Base-by-base conservation (phyloP, 441 rosid genomes). In the Erysimum cheiri region DNA sequence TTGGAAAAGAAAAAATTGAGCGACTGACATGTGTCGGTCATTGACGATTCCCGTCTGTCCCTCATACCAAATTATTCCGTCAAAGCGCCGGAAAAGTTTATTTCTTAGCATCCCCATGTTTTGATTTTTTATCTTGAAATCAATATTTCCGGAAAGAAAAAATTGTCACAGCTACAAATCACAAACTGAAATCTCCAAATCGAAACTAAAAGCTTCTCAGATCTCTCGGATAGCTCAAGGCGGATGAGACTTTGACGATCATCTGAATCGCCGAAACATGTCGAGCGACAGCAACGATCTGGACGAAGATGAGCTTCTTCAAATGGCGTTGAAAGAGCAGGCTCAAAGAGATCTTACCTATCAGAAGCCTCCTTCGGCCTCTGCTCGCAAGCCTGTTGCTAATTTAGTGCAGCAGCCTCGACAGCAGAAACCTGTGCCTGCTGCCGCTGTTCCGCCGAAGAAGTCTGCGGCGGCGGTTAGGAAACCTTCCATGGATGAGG, bases 281-380 rank as follows among this genome's bases (percentile, higher is more conserved):
- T 85, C 98, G 7, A 89, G 84, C 83, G 98, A 86, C 79, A 86
- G 98, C 82, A 92, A 87, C 41, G 88, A 73, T 65, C 61, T 70
- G 0, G 84, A 91, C 80, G 98, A 92, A 80, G 98, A 95, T 35
- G 96, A 90, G 88, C 96, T 92, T 71, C 97, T 95, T 60, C 96
- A 95, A 80, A 88, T 87, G 88, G 99, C 99, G n/a, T 74, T 95
- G 74, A 89, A 83, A 75, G 99, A 95, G 80, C 99, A 95, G 66
- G 75, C 99, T 22, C 81, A 85, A 58, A 88, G 98, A 70, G 85
- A 89, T 81, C 73, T 86, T 73, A 87, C 74, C 78, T 90, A 92
- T 84, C 85, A 78, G 80, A 82, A 81, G 14, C 95, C 95, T 59
- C 59, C 85, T 54, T 60, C 90, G 12, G 50, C 84, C 36, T 77